Evolutionary conservation across 176 grass and related monocot genomes (phyloP).

Genomic region (Puya raimondii): DNA sequence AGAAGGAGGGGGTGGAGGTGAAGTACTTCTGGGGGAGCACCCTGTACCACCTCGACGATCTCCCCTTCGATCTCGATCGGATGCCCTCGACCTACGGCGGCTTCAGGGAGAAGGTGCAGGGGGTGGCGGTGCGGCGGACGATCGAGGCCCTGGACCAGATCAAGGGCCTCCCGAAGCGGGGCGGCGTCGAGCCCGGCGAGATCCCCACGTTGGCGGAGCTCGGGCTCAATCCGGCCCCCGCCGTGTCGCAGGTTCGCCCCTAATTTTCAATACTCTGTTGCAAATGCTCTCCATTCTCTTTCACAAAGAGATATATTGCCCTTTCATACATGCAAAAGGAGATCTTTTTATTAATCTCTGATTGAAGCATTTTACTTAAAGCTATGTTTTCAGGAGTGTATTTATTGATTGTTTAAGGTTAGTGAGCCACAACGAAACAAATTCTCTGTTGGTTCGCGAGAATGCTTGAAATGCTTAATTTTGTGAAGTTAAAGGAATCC

Average conservation of each 20-base stretch:
- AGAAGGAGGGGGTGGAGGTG: slow-evolving; percentile 80
- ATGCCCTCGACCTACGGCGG: slow-evolving; percentile 65
- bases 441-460: no score
- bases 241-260: slow-evolving; percentile 42
- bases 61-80: slow-evolving; percentile 61
- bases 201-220: slow-evolving; percentile 73
- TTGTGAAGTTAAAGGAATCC: no score
- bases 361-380: no score
- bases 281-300: slow-evolving; percentile 9
- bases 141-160: slow-evolving; percentile 58
- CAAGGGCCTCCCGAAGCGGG: slow-evolving; percentile 70
- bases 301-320: slow-evolving; percentile 17
- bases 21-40: slow-evolving; percentile 99
- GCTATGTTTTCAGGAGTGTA: no score
- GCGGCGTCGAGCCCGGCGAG: slow-evolving; percentile 66
- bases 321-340: no score
- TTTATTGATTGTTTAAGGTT: no score
- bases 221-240: slow-evolving; percentile 34
- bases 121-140: slow-evolving; percentile 48
- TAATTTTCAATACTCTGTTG: neutral
- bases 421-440: no score
- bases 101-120: slow-evolving; percentile 66
- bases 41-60: slow-evolving; percentile 73
- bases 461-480: no score
- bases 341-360: no score